Percentiles rank a stretch among this genome's conserved stretches.
phyloP scores from a whole-genome alignment of 805 yeast genomes.

The Ogataea minuta region DNA sequence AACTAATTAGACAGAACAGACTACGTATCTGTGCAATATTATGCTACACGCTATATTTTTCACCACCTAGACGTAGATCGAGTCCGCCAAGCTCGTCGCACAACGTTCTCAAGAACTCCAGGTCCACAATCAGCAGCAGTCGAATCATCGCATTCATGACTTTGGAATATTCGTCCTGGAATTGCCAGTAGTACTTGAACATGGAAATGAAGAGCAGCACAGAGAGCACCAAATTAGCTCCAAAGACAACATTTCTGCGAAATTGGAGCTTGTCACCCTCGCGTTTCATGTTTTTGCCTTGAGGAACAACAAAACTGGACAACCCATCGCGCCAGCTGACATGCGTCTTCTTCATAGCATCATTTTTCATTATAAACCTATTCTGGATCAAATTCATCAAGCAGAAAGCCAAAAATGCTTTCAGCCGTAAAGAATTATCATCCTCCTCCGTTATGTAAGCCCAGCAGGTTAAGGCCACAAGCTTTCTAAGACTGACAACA shows the following conservation, averaged over 20 bases:
- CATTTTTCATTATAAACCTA: constrained; percentile 27
- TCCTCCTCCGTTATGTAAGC: constrained; percentile 30
- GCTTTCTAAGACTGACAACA: constrained; percentile 29
- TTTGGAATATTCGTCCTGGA: constrained; percentile 12
- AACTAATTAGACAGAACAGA: not conserved
- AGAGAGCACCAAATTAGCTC: constrained; percentile 8
- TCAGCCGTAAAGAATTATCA: constrained; percentile 27
- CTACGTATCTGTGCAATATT: not conserved
- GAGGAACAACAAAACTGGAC: constrained; percentile 14
- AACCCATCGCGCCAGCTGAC: constrained; percentile 21
- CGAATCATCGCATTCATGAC: constrained; percentile 15
- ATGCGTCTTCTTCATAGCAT: constrained; percentile 4
- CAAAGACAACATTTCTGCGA: constrained; percentile 20
- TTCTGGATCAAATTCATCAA: constrained; percentile 27
- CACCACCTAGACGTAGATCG: constrained; percentile 5
- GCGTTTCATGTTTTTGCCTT: constrained; percentile 20
- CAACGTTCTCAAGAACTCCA: constrained; percentile 24
- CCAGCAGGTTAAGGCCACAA: constrained; percentile 28
- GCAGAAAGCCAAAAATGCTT: constrained; percentile 28
- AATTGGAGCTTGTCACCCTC: constrained; percentile 21
- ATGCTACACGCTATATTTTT: constrained; percentile 10
- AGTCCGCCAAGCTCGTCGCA: constrained; percentile 24
- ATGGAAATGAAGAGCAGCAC: constrained; percentile 15
- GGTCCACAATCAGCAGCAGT: constrained; percentile 20
- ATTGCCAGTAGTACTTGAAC: constrained; percentile 22